These are phyloP conservation scores for Coprinellus micaceus DNA, from an alignment of 768 basidiomycete genomes.

Conservation along the genomic window DNA sequence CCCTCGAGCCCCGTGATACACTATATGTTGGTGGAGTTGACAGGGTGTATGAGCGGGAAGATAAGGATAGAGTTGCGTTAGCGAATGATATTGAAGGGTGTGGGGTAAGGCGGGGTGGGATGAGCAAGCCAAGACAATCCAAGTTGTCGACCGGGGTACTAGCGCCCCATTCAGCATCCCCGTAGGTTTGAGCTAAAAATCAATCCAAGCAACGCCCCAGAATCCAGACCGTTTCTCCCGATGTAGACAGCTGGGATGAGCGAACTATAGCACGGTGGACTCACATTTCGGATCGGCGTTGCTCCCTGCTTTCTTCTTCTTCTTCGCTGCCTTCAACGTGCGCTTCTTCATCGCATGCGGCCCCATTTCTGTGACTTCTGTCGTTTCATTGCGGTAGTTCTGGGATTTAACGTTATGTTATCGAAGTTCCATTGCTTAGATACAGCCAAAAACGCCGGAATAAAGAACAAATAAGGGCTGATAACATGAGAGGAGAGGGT, in stretches of 20 bases:
- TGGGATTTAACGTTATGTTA: too few relatives aligned
- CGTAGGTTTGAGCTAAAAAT: too few relatives aligned
- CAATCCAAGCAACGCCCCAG: too few relatives aligned
- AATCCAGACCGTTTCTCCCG: too few relatives aligned
- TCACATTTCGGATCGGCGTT: slow-evolving; percentile 58
- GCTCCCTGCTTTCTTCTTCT: slow-evolving; percentile 48
- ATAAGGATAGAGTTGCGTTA: background rate
- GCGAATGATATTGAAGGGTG: background rate
- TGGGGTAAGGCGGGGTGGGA: slow-evolving; percentile 6
- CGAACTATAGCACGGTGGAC: slow-evolving; percentile 12
- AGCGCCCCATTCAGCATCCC: too few relatives aligned
- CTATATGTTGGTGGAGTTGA: too few relatives aligned
- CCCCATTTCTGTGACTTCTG: slow-evolving; percentile 61
- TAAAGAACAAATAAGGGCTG: background rate
- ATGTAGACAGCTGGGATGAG: too few relatives aligned
- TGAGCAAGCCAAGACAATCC: too few relatives aligned
- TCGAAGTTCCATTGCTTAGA: background rate
- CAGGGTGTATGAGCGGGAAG: too few relatives aligned
- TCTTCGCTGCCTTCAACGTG: slow-evolving; percentile 52
- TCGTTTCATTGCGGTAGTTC: slow-evolving; percentile 82
- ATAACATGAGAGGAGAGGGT: background rate
- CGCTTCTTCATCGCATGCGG: slow-evolving; percentile 65
- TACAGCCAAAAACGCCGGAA: too few relatives aligned
- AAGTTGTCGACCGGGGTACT: too few relatives aligned
- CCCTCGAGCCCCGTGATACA: slow-evolving; percentile 79